Percentiles rank a stretch among this genome's conserved stretches.
These are phyloP conservation scores for Pythium graminicola DNA, from an alignment of 352 stramenopile genomes.

Conservation along the genomic window DNA sequence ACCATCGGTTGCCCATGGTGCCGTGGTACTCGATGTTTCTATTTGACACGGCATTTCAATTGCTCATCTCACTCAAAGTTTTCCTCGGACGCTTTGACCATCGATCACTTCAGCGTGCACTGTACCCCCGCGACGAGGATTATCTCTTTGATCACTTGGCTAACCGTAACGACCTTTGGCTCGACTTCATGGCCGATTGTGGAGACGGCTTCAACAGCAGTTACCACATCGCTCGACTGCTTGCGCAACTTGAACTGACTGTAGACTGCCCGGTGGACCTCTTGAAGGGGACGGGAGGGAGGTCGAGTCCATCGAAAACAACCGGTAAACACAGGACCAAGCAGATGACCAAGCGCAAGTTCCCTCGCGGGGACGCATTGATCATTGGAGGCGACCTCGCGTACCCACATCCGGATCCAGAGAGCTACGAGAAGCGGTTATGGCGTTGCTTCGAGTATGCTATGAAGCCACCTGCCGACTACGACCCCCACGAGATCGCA, in stretches of 20 bases:
- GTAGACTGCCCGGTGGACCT: slow-evolving; percentile 51
- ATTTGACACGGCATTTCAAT: slow-evolving; percentile 86
- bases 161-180: slow-evolving; percentile 79
- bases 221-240: slow-evolving; percentile 88
- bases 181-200: slow-evolving; percentile 93
- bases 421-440: slow-evolving; percentile 87
- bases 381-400: slow-evolving; percentile 91
- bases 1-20: slow-evolving; percentile 87
- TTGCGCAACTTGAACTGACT: slow-evolving; percentile 84
- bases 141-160: slow-evolving; percentile 83
- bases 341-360: slow-evolving; percentile 38
- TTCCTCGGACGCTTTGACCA: slow-evolving; percentile 90
- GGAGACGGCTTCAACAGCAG: slow-evolving; percentile 92
- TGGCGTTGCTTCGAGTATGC: slow-evolving; percentile 93
- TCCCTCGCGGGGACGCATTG: slow-evolving; percentile 83
- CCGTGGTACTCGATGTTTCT: slow-evolving; percentile 93
- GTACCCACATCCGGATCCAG: slow-evolving; percentile 84
- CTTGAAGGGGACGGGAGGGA: neutral
- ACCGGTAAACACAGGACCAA: slow-evolving; percentile 15
- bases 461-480: slow-evolving; percentile 83
- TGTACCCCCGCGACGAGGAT: slow-evolving; percentile 64
- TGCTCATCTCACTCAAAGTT: slow-evolving; percentile 91
- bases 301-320: slow-evolving; percentile 14
- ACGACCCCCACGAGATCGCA: slow-evolving; percentile 86
- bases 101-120: slow-evolving; percentile 84